Percentiles rank a stretch among this genome's conserved stretches.
phyloP scores from a whole-genome alignment of 2,329 filamentous ascomycete species.

The Blastomyces emzantsi region DNA sequence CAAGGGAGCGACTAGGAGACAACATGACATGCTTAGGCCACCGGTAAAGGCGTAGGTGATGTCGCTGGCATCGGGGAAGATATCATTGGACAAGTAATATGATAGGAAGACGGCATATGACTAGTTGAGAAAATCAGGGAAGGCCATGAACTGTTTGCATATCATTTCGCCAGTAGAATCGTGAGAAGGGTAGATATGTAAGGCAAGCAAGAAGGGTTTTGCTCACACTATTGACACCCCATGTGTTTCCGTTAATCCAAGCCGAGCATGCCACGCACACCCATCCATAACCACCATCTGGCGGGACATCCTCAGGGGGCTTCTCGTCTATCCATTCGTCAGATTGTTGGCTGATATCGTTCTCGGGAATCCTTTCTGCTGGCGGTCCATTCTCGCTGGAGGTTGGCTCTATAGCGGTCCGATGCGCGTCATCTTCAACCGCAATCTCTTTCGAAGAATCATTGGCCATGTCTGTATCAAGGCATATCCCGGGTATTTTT shows the following conservation, averaged over 20 bases:
- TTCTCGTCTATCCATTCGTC: slow-evolving; percentile 24
- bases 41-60: slow-evolving; percentile 54
- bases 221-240: slow-evolving; percentile 60
- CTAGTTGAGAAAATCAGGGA: slow-evolving; percentile 17
- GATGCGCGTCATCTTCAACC: not conserved
- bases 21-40: slow-evolving; percentile 50
- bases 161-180: not conserved
- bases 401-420: slow-evolving; percentile 5
- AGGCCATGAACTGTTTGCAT: not conserved
- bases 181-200: not conserved
- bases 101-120: slow-evolving; percentile 52
- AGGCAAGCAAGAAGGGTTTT: not conserved
- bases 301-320: slow-evolving; percentile 28
- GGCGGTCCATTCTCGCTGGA: not conserved
- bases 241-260: slow-evolving; percentile 60
- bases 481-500: not conserved
- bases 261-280: slow-evolving; percentile 48
- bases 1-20: slow-evolving; percentile 49
- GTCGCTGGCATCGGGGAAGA: slow-evolving; percentile 46
- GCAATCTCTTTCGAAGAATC: not conserved
- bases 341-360: slow-evolving; percentile 7
- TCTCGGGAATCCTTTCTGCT: not conserved
- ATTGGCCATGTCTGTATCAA: slow-evolving; percentile 2
- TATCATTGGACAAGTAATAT: slow-evolving; percentile 47
- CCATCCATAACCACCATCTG: slow-evolving; percentile 55